Evolutionary conservation across 441 rosid species (phyloP).

Genomic region (Gossypium trilobum): DNA sequence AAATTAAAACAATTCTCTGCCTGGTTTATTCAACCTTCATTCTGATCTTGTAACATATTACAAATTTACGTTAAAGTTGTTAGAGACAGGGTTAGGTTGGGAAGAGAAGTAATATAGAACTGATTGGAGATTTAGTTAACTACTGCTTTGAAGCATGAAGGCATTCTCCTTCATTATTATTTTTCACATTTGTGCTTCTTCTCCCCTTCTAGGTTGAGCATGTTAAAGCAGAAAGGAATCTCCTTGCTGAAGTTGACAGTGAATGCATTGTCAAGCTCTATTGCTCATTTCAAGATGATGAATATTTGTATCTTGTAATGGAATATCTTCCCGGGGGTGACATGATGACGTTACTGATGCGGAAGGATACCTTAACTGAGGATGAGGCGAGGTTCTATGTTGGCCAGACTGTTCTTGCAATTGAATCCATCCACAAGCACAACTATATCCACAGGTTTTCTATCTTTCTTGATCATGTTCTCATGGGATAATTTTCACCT

Average conservation of each 20-base stretch:
- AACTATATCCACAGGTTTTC: slow-evolving; percentile 37
- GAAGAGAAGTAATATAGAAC: not conserved
- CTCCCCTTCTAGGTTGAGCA: slow-evolving; percentile 31
- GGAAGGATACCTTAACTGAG: slow-evolving; percentile 38
- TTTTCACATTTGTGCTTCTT: not conserved
- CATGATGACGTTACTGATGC: slow-evolving; percentile 41
- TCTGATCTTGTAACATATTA: not conserved
- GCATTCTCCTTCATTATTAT: not conserved
- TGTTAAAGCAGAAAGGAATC: slow-evolving; percentile 42
- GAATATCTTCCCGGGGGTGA: slow-evolving; percentile 48
- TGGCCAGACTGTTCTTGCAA: slow-evolving; percentile 36
- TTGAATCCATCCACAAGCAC: slow-evolving; percentile 43
- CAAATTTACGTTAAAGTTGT: not conserved
- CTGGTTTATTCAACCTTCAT: not conserved
- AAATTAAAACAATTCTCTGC: not conserved
- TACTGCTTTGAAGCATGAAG: not conserved
- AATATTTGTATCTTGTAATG: slow-evolving; percentile 38
- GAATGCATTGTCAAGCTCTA: slow-evolving; percentile 38
- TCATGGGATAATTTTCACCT: not conserved
- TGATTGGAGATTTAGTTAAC: not conserved
- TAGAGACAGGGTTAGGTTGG: not conserved
- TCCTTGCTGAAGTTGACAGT: slow-evolving; percentile 44
- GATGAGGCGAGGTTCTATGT: slow-evolving; percentile 39
- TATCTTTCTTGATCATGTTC: not conserved
- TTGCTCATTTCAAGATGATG: slow-evolving; percentile 43